Evolutionary conservation across 768 basidiomycete genomes (phyloP).

Genomic region (Kwoniella dejecticola): DNA sequence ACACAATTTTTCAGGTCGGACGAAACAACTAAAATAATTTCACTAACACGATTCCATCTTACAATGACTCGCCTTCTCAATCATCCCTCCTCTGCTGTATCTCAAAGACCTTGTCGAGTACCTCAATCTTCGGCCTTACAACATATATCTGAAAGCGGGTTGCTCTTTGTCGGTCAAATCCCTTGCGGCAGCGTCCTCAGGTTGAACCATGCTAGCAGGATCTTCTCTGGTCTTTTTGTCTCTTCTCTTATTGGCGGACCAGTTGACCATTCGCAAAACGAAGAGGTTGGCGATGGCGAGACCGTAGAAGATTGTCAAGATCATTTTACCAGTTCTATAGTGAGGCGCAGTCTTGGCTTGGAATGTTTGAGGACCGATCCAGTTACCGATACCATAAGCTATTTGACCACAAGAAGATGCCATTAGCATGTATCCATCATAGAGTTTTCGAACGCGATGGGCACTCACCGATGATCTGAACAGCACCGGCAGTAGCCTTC

Average conservation of each 20-base stretch:
- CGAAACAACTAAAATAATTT: too few relatives aligned
- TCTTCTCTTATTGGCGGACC: constrained; percentile 27
- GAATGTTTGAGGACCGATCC: constrained; percentile 32
- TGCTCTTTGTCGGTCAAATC: constrained; percentile 38
- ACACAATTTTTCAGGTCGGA: too few relatives aligned
- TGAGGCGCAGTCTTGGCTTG: constrained; percentile 23
- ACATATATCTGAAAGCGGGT: constrained; percentile 29
- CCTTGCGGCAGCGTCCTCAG: constrained; percentile 21
- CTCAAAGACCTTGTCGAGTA: too few relatives aligned
- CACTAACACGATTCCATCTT: too few relatives aligned
- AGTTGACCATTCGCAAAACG: constrained; percentile 25
- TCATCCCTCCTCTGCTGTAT: too few relatives aligned
- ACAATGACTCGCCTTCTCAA: too few relatives aligned
- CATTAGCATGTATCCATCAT: constrained; percentile 25
- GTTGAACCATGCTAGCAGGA: constrained; percentile 15
- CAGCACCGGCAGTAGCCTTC: constrained; percentile 29
- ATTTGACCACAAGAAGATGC: constrained; percentile 19
- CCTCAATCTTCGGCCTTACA: too few relatives aligned
- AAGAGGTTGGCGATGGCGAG: constrained; percentile 21
- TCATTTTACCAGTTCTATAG: constrained; percentile 24
- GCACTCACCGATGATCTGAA: constrained; percentile 30
- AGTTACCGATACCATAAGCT: constrained; percentile 26
- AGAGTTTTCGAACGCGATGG: not conserved
- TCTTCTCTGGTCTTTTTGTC: constrained; percentile 20
- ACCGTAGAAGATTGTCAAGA: constrained; percentile 28